phyloP scores from a whole-genome alignment of 208 protist genomes.

The Blastocrithidia nonstop region DNA sequence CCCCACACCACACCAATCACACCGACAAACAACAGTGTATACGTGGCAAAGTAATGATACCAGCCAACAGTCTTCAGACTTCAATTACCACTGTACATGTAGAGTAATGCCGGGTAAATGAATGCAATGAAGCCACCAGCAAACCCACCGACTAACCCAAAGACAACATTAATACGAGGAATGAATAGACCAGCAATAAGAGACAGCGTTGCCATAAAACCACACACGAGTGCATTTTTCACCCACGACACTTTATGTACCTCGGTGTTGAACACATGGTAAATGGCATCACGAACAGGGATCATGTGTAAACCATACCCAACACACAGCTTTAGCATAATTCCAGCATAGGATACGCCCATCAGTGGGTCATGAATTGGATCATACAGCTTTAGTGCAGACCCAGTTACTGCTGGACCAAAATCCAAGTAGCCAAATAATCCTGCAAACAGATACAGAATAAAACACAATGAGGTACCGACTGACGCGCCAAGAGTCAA shows the following conservation, averaged over 20 bases:
- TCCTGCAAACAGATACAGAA: conserved; percentile 61
- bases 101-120: conserved; percentile 59
- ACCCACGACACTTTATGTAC: conserved; percentile 28
- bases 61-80: conserved; percentile 12
- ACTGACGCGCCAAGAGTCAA: conserved; percentile 24
- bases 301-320: conserved; percentile 53
- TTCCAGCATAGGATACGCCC: conserved; percentile 44
- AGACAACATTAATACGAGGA: conserved; percentile 55
- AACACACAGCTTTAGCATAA: conserved; percentile 54
- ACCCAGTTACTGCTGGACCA: conserved; percentile 14
- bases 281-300: conserved; percentile 38
- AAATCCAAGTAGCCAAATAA: conserved; percentile 69
- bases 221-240: conserved; percentile 30
- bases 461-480: conserved; percentile 42
- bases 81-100: conserved; percentile 42
- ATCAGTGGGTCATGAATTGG: conserved; percentile 34
- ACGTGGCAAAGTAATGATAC: conserved; percentile 20
- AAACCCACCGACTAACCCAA: conserved; percentile 48
- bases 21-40: conserved; percentile 21
- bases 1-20: conserved; percentile 38
- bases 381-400: conserved; percentile 41
- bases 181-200: conserved; percentile 51
- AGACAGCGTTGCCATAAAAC: conserved; percentile 16
- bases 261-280: conserved; percentile 37
- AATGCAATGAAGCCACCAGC: conserved; percentile 51